Percentiles rank a stretch among this genome's conserved stretches.
These are phyloP conservation scores for Arthroderma sp. DNA, from an alignment of 2,329 filamentous ascomycete species.

Conservation along the genomic window DNA sequence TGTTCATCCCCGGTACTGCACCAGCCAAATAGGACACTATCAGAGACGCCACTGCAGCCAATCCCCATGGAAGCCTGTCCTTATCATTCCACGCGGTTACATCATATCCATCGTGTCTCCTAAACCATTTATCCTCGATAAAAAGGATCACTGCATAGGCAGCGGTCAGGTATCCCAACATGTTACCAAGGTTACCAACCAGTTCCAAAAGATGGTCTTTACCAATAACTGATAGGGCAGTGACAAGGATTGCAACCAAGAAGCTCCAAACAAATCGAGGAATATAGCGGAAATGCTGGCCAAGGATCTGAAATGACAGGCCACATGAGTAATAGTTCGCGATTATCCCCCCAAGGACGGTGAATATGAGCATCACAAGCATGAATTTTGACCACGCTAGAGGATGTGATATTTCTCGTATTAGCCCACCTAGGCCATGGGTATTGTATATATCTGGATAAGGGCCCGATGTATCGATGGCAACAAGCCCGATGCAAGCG, in stretches of 20 bases:
- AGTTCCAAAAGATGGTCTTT: conserved; percentile 33
- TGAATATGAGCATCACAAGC: conserved; percentile 5
- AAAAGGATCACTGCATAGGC: conserved; percentile 37
- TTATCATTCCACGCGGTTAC: conserved; percentile 37
- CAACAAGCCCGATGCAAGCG: neutral
- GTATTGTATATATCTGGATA: neutral
- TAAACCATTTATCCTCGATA: conserved; percentile 36
- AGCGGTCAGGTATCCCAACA: conserved; percentile 39
- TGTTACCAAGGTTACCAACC: conserved; percentile 35
- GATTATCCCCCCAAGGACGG: conserved; percentile 27
- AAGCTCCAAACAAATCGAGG: conserved; percentile 39
- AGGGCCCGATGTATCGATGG: neutral
- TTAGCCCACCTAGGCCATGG: neutral
- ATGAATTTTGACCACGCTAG: conserved; percentile 3
- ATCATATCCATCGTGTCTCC: conserved; percentile 34
- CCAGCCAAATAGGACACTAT: conserved; percentile 1
- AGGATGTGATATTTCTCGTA: conserved; percentile 1
- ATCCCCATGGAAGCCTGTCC: conserved; percentile 30
- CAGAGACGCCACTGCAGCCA: conserved; percentile 16
- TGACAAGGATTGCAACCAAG: conserved; percentile 32
- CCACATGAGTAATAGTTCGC: conserved; percentile 35
- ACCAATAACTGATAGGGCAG: conserved; percentile 35
- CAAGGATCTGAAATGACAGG: conserved; percentile 37
- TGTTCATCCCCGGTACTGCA: neutral
- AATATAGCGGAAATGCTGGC: conserved; percentile 39